Base-by-base conservation (phyloP, 495 filamentous ascomycete genomes). In the Ramalina intermedia region DNA sequence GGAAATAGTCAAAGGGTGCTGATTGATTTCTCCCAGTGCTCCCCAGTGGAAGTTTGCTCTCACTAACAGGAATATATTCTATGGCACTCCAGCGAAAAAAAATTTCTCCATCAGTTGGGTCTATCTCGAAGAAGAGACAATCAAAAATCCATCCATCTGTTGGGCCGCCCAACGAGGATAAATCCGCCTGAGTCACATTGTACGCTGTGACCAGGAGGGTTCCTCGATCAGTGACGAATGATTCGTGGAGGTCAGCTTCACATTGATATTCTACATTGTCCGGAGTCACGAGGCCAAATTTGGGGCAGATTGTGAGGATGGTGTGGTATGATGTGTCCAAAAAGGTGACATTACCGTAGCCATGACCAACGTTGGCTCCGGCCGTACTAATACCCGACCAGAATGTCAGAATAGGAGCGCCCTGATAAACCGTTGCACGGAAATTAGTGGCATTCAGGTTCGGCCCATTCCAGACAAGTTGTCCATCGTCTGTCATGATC, bases 141-240 rank as follows among this genome's bases (percentile, higher is more conserved):
- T 77, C 70, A 24, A 63, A 70, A 43, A 77, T 66, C 66, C 68
- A 75, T 40, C 75, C 74, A 35, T 69, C 46, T 6, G 57, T 36
- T 1, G 62, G 64, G 1, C 65, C 69, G 18, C 62, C 66, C 36
- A 65, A 61, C 2, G 61, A 51, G 1, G 60, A 61, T 11, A 76
- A 57, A 47, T 77, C 67, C 4, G 63, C 61, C 0, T 54, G 53
- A 6, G 62, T 58, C 1, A 62, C 59, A 27, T 74, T 64, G 49
- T 76, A 78, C 20, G 71, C 60, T 6, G 69, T 66, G 33, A 76
- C 68, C 7, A 77, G 51, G 16, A 71, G 72, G 0, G 74, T 79
- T 14, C 70, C 61, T 36, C 75, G 63, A 37, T 45, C 48, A 0
- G 69, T 72, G 45, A 74, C 67, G 20, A 62, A 66, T 39, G 72